These are phyloP conservation scores for Kazachstania sp. DNA, from an alignment of 1,139 yeast species.

Conservation along the genomic window DNA sequence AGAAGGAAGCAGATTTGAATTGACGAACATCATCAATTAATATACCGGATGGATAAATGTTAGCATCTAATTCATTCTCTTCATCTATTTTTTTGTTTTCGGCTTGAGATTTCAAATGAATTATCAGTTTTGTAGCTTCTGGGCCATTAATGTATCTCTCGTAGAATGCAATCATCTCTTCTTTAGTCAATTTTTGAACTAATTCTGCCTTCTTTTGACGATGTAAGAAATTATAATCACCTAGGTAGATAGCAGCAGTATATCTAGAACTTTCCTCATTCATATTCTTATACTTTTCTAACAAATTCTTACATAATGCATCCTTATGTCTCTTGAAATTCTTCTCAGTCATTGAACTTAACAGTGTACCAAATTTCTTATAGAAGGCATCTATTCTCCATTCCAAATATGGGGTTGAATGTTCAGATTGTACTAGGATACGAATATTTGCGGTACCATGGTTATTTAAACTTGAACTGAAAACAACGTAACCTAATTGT, in stretches of 20 bases:
- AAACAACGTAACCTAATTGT: constrained; percentile 85
- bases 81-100: constrained; percentile 23
- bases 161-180: constrained; percentile 52
- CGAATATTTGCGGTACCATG: constrained; percentile 73
- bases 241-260: constrained; percentile 61
- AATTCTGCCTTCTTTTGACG: constrained; percentile 50
- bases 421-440: constrained; percentile 79
- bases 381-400: constrained; percentile 68
- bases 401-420: constrained; percentile 64
- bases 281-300: constrained; percentile 67
- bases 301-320: constrained; percentile 57
- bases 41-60: constrained; percentile 33
- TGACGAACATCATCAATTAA: constrained; percentile 33
- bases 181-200: constrained; percentile 45
- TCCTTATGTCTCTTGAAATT: constrained; percentile 62
- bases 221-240: constrained; percentile 66
- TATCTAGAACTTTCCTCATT: constrained; percentile 63
- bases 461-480: constrained; percentile 60
- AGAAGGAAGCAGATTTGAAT: constrained; percentile 37
- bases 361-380: constrained; percentile 28
- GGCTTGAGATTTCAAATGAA: constrained; percentile 61
- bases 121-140: constrained; percentile 44
- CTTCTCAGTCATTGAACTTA: constrained; percentile 43
- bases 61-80: constrained; percentile 17
- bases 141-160: constrained; percentile 37